phyloP scores from a whole-genome alignment of 2,329 filamentous ascomycete species.

The Raffaelea arxii region DNA sequence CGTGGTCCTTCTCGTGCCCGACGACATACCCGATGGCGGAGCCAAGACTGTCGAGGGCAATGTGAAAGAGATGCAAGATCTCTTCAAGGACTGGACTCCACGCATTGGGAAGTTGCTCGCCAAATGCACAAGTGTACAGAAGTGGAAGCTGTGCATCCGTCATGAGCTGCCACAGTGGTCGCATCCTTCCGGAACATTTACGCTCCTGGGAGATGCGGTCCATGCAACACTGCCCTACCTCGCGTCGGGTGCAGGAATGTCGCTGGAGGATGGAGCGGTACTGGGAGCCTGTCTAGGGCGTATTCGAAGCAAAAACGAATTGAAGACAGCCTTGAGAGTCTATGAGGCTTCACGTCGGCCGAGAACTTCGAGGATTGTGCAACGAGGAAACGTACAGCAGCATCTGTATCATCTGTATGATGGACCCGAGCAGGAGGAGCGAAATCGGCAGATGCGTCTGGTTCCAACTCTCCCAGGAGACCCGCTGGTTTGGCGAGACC shows the following conservation, averaged over 20 bases:
- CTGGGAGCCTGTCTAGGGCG: background rate
- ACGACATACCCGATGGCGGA: background rate
- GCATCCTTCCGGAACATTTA: background rate
- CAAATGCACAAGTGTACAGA: background rate
- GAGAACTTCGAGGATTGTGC: background rate
- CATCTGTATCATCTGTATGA: background rate
- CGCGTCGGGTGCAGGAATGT: background rate
- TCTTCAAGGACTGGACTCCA: background rate
- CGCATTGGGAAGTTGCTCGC: background rate
- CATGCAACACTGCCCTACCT: slow-evolving; percentile 5
- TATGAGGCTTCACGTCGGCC: background rate
- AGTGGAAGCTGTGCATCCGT: background rate
- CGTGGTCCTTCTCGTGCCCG: background rate
- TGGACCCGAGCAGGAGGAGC: background rate
- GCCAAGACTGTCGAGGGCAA: background rate
- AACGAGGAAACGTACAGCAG: background rate
- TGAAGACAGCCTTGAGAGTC: background rate
- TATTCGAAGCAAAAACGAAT: background rate
- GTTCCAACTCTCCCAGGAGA: background rate
- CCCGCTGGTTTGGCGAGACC: background rate
- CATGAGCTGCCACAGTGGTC: background rate
- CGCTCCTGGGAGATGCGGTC: slow-evolving; percentile 6
- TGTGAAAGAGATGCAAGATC: background rate
- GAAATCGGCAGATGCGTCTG: background rate
- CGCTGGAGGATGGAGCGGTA: background rate